Evolutionary conservation across 345 rosid species (phyloP), one percentile per base, ranked within the genome.

Genomic region (Eucalyptus pauciflora): DNA sequence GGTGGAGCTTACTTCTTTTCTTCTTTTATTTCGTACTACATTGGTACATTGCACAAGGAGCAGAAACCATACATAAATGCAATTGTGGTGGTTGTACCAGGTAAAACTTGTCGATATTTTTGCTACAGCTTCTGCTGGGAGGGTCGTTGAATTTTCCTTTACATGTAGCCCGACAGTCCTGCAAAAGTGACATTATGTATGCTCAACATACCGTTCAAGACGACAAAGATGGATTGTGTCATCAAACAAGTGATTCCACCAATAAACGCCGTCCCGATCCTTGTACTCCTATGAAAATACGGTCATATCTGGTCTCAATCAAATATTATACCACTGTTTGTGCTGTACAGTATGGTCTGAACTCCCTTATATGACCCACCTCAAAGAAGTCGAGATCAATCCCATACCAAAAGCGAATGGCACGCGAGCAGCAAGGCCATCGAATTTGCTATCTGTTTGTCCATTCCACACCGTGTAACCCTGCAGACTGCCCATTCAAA

Each of bases 381-480:
- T 80, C 56, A 56, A 22, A 91, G 31, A 92, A 90, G 60, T 88
- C 1, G 95, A 92, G 87, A 94, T 90, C 20, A 93, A 90, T 15
- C 92, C 95, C 94, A 93, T 90, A 18, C 93, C 93, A 86, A 89
- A 91, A 6, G 87, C 88, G 60, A 94, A 94, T 31, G 91, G 90
- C 33, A 90, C 7, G 24, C 12, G 4, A n/a, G 85, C 54, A 80
- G 92, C 90, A 86, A 89, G 86, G 50, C 92, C 90, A 33, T 90
- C 94, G n/a, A 76, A 91, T 67, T 25, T 22, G 2, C 4, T 60
- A 52, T 86, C 81, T 10, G 92, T 49, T 31, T 89, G 88, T 16
- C 93, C 94, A 90, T 94, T 94, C 5, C 95, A 93, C 81, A 94
- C 88, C 86, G 91, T 67, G 88, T 94, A 94, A 43, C 94, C 94